Evolutionary conservation across 768 basidiomycete genomes (phyloP).

Genomic region (Leccinum subgranulosum): DNA sequence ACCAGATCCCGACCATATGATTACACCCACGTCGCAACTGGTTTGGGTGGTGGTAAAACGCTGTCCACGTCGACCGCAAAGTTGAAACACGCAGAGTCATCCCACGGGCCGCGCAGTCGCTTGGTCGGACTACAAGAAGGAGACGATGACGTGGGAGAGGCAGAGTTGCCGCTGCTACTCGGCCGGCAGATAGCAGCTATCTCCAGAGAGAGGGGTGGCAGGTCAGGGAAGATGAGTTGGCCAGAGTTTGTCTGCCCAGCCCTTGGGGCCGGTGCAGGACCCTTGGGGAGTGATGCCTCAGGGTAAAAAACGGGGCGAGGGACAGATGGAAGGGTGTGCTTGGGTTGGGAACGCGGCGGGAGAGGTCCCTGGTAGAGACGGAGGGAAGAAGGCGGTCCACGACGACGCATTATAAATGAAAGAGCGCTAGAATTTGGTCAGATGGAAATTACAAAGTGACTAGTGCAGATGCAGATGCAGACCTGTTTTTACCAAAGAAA

Average conservation of each 20-base stretch:
- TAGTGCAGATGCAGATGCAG: not conserved
- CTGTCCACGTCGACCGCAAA: constrained; percentile 45
- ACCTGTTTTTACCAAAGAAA: constrained; percentile 3
- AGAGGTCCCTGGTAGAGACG: constrained; percentile 59
- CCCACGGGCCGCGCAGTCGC: constrained; percentile 53
- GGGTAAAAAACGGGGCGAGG: constrained; percentile 53
- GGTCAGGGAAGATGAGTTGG: constrained; percentile 15
- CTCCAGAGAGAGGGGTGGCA: constrained; percentile 24
- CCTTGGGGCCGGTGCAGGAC: constrained; percentile 18
- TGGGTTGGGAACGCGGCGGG: constrained; percentile 57
- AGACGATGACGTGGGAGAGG: constrained; percentile 11
- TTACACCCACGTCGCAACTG: constrained; percentile 34
- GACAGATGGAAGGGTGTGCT: constrained; percentile 64
- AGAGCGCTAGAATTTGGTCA: not conserved
- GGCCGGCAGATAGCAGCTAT: constrained; percentile 16
- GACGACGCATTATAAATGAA: constrained; percentile 52
- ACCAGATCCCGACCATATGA: not conserved
- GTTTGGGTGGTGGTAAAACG: constrained; percentile 45
- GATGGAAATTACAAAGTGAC: not conserved
- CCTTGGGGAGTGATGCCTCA: constrained; percentile 24
- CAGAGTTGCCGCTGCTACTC: constrained; percentile 5
- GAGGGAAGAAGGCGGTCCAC: constrained; percentile 65
- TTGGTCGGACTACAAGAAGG: constrained; percentile 18
- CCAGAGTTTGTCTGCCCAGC: constrained; percentile 6
- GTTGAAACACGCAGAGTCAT: constrained; percentile 46